phyloP scores from a whole-genome alignment of 2,329 filamentous ascomycete genomes.

The Penicillium sclerotigenum region DNA sequence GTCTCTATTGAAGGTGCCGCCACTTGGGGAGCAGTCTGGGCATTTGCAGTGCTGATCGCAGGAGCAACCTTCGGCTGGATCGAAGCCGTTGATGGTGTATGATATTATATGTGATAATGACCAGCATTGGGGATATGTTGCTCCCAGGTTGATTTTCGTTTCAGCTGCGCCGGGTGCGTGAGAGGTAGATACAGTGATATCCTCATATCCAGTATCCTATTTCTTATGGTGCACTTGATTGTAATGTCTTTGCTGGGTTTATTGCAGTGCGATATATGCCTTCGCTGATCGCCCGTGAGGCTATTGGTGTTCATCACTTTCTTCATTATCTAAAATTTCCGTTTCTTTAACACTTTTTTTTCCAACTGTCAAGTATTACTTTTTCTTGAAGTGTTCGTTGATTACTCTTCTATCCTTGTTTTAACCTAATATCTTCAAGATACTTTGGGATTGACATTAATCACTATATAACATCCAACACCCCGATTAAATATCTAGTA shows the following conservation, averaged over 20 bases:
- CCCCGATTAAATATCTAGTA: neutral
- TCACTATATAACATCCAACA: neutral
- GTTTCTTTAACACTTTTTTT: neutral
- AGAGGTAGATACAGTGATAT: neutral
- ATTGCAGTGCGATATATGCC: neutral
- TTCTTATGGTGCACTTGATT: neutral
- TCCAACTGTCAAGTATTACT: neutral
- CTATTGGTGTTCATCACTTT: neutral
- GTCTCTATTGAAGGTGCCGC: conserved; percentile 67
- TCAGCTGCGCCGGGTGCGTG: neutral
- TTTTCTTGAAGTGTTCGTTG: neutral
- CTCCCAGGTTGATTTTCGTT: neutral
- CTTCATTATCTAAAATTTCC: neutral
- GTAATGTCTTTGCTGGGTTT: neutral
- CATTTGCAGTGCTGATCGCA: conserved; percentile 44
- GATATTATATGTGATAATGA: neutral
- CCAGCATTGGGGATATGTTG: neutral
- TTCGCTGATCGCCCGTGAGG: neutral
- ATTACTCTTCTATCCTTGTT: neutral
- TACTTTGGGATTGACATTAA: neutral
- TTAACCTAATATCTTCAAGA: neutral
- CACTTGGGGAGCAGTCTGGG: conserved; percentile 73
- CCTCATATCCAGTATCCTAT: neutral
- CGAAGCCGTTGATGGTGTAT: conserved; percentile 40
- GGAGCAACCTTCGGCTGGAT: conserved; percentile 40